Evolutionary conservation across 257 asterid species (phyloP), one percentile per base, ranked within the genome.

Genomic region (Solanum tarijense): DNA sequence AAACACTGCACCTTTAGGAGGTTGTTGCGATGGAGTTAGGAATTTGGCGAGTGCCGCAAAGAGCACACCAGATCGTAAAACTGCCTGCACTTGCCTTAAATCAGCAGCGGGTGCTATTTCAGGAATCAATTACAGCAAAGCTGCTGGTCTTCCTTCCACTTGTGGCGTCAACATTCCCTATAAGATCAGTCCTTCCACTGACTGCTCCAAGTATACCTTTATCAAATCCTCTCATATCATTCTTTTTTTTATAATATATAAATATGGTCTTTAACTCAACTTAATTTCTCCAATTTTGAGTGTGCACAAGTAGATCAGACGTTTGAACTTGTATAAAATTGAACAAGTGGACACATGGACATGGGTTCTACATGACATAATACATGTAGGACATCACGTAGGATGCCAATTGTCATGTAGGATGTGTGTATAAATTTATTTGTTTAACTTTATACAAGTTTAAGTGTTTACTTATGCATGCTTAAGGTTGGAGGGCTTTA

Each of bases 131-230:
- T 13, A 29, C 20, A n/a, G 25, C 43, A 88, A 82, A 89, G 97
- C 95, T 2, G 92, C 92, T 25, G 89, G 86, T 14, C 95, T 95
- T 18, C 98, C 98, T 1, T 32, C 29, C 8, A 73, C 20, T 9
- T 95, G 98, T 71, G 90, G 91, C 7, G 91, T 94, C 62, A 89
- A 41, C 84, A 58, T 95, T 74, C 94, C 98, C 4, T 94, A 92
- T 93, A 55, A 90, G 84, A 95, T 95, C 83, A 87, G 92, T 89
- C 94, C 93, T 48, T 88, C 90, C 88, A 93, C 94, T 13, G 90
- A 92, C 84, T 95, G 98, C 93, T 1, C 92, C 55, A 92, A 18
- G 98, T 95, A 91, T 60, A 18, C 25, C 65, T 55, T 55, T 55
- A 55, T 20, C 65, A 20, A 18, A 18, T n/a, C 65, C 65, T 20